Percentiles rank a stretch among this genome's conserved stretches.
phyloP scores from a whole-genome alignment of 2,329 filamentous ascomycete species.

The Sporothrix schenckii region DNA sequence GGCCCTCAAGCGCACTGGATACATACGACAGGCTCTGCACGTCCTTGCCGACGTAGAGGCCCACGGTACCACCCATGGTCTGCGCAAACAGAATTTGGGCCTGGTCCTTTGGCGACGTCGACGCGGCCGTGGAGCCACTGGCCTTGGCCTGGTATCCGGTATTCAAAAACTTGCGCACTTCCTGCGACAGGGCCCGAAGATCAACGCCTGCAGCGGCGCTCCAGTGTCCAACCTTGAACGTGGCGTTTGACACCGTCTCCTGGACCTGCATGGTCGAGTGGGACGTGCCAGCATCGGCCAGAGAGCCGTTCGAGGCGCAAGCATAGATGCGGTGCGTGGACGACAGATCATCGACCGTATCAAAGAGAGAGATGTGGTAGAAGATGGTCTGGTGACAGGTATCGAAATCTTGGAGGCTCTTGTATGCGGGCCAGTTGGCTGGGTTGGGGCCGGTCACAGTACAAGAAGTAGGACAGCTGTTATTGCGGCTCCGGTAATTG shows the following conservation, averaged over 20 bases:
- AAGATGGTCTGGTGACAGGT: not conserved
- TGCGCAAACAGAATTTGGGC: too few relatives aligned
- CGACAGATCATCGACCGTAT: too few relatives aligned
- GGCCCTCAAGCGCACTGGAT: too few relatives aligned
- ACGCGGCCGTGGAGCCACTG: not conserved
- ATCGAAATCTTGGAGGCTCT: not conserved
- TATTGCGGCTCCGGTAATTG: not conserved
- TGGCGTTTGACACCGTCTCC: too few relatives aligned
- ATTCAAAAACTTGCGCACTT: not conserved
- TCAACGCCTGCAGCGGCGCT: not conserved
- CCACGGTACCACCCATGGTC: too few relatives aligned
- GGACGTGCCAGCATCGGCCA: too few relatives aligned
- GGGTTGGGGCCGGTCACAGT: not conserved
- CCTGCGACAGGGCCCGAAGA: not conserved
- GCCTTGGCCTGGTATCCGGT: not conserved
- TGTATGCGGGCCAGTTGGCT: conserved; percentile 15
- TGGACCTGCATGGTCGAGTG: not conserved
- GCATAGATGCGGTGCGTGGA: too few relatives aligned
- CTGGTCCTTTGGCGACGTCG: not conserved
- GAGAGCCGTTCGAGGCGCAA: too few relatives aligned
- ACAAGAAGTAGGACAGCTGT: conserved; percentile 10
- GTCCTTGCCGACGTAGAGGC: too few relatives aligned
- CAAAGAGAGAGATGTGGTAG: too few relatives aligned
- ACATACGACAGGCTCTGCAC: too few relatives aligned
- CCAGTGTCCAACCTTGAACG: too few relatives aligned